Conservation (phyloP, 1,284 basidiomycete species). For the Sporisorium reilianum region DNA sequence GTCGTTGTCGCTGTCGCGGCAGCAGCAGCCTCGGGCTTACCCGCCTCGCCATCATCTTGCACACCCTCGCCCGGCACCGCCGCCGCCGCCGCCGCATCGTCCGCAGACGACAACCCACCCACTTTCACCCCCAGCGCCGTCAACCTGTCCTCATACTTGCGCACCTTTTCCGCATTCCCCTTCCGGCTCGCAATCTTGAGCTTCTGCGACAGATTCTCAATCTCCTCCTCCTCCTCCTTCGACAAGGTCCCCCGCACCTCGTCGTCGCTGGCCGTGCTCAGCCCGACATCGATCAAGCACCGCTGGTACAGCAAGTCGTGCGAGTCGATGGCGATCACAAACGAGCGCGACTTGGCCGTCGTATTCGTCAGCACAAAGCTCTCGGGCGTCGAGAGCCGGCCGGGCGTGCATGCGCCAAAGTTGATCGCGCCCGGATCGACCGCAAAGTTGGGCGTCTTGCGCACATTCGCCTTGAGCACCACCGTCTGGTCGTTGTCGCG, state of each 20-base stretch:
- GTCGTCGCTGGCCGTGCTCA: constrained; percentile 51
- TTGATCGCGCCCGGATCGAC: constrained; percentile 70
- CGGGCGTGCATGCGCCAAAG: constrained; percentile 66
- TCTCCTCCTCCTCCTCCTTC: constrained; percentile 73
- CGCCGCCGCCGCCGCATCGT: constrained; percentile 1
- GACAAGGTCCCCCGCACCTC: constrained; percentile 70
- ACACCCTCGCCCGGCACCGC: background rate
- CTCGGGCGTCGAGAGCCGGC: constrained; percentile 59
- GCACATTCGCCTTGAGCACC: constrained; percentile 72
- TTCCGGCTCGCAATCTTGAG: constrained; percentile 73
- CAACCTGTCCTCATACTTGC: constrained; percentile 72
- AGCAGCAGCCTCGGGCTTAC: background rate
- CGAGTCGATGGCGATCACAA: constrained; percentile 69
- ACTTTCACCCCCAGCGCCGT: constrained; percentile 70
- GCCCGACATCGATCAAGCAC: constrained; percentile 46
- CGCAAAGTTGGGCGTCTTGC: constrained; percentile 71
- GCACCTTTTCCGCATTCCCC: constrained; percentile 72
- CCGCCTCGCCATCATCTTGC: constrained; percentile 7
- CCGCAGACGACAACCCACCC: constrained; percentile 26
- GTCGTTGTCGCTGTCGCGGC: background rate
- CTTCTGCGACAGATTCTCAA: constrained; percentile 72
- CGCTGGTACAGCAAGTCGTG: constrained; percentile 51
- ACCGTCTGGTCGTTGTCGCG: constrained; percentile 71
- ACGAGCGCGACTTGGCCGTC: constrained; percentile 71
- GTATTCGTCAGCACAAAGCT: constrained; percentile 71